These are phyloP conservation scores for Polyporus tsugae DNA, from an alignment of 1,284 basidiomycete species.

Conservation along the genomic window DNA sequence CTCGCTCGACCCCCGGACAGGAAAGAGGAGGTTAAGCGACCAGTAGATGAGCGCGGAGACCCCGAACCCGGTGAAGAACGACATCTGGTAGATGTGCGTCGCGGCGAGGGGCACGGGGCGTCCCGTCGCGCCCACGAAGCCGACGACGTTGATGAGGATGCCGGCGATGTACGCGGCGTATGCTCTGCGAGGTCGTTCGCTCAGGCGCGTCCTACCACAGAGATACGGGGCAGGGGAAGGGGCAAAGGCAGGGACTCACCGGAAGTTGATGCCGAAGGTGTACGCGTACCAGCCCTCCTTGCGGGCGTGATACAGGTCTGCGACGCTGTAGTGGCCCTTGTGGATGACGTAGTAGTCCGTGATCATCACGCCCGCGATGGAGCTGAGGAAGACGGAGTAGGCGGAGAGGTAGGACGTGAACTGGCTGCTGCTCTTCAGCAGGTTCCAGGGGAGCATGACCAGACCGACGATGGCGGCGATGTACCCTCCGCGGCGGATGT, in stretches of 20 bases:
- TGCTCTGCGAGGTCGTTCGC: constrained; percentile 57
- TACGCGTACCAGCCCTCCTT: constrained; percentile 80
- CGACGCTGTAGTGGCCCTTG: constrained; percentile 75
- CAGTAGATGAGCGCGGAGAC: constrained; percentile 74
- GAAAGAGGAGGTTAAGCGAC: constrained; percentile 63
- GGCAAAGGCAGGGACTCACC: constrained; percentile 46
- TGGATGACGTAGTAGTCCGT: constrained; percentile 85
- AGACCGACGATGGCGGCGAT: constrained; percentile 80
- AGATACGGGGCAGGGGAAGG: neutral
- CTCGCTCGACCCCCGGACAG: constrained; percentile 58
- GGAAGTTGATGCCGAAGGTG: constrained; percentile 77
- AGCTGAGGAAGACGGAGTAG: constrained; percentile 85
- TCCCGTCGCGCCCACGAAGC: constrained; percentile 71
- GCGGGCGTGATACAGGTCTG: constrained; percentile 72
- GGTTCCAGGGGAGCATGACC: constrained; percentile 83
- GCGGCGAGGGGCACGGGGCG: constrained; percentile 68
- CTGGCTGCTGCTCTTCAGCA: constrained; percentile 77
- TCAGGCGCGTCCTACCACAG: neutral
- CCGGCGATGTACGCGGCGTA: constrained; percentile 79
- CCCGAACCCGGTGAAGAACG: constrained; percentile 83
- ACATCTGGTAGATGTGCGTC: constrained; percentile 75
- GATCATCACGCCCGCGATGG: constrained; percentile 86
- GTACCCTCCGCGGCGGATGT: constrained; percentile 87
- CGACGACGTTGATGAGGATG: constrained; percentile 85
- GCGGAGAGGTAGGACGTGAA: constrained; percentile 88